These are phyloP conservation scores for Zygosaccharomyces sapae DNA, from an alignment of 1,139 yeast genomes.

Conservation along the genomic window DNA sequence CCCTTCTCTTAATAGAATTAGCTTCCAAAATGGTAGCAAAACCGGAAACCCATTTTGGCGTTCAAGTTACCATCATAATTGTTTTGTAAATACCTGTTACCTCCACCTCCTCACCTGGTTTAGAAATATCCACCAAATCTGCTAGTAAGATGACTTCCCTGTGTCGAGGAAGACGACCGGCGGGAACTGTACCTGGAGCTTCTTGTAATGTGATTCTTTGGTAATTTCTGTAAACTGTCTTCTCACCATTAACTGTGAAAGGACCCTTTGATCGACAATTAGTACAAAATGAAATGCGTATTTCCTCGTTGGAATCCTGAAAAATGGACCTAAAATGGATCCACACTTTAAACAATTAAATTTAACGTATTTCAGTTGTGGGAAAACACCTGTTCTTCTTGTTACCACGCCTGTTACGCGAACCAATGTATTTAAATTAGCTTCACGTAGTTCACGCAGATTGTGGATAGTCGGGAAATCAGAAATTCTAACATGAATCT, in stretches of 20 bases:
- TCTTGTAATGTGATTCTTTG: slow-evolving; percentile 93
- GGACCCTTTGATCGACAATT: slow-evolving; percentile 94
- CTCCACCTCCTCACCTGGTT: slow-evolving; percentile 97
- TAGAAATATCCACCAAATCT: slow-evolving; percentile 90
- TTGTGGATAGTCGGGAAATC: slow-evolving; percentile 71
- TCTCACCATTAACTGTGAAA: slow-evolving; percentile 81
- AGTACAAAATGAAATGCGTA: slow-evolving; percentile 78
- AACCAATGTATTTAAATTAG: slow-evolving; percentile 75
- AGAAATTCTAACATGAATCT: slow-evolving; percentile 86
- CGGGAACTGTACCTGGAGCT: slow-evolving; percentile 96
- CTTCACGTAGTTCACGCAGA: slow-evolving; percentile 84
- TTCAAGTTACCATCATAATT: slow-evolving; percentile 89
- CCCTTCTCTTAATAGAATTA: slow-evolving; percentile 74
- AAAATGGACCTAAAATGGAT: slow-evolving; percentile 84
- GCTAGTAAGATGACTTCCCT: slow-evolving; percentile 86
- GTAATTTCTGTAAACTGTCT: slow-evolving; percentile 89
- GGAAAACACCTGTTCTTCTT: slow-evolving; percentile 96
- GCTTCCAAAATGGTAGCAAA: slow-evolving; percentile 92
- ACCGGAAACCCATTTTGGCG: slow-evolving; percentile 98
- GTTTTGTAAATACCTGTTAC: slow-evolving; percentile 91
- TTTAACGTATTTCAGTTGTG: slow-evolving; percentile 90
- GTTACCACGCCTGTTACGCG: slow-evolving; percentile 94
- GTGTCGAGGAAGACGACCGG: slow-evolving; percentile 96
- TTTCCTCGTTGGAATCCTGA: slow-evolving; percentile 88
- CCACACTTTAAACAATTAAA: slow-evolving; percentile 94